Evolutionary conservation across 495 filamentous ascomycete genomes (phyloP), one percentile per base, ranked within the genome.

Genomic region (Xylaria bambusicola): DNA sequence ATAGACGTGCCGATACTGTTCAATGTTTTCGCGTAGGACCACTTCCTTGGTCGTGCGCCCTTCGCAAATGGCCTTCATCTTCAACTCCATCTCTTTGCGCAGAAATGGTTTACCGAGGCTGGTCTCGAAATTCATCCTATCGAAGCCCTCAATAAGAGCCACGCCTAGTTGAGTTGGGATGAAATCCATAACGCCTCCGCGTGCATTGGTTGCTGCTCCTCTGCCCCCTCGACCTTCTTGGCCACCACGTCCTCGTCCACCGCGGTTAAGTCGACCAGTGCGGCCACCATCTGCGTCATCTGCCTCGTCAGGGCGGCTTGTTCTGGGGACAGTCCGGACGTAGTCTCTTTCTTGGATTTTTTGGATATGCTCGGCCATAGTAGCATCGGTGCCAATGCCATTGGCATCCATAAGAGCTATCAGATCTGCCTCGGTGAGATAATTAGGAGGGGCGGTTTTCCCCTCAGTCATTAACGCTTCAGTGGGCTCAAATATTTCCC

Each of bases 321-420:
- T 71, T 47, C 84, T 83, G n/a, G 82, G 71, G 29, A 85, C 75
- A 2, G 85, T 84, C 42, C 82, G 82, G 23, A 92, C 92, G 67
- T 98, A 98, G 47, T 90, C 77, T 27, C 94, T 78, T 40, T 93
- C 86, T 72, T 97, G 91, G 71, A 98, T 93, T 70, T 95, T 97
- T 42, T 88, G 84, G 67, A 98, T 98, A 70, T 98, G 94, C 63
- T 98, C 94, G 0, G 94, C 93, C 95, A 98, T 98, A 0, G 94
- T 98, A 10, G 94, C 94, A 75, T 98, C 94, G 3, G 94, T 98
- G 15, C 94, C 94, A 65, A 98, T 98, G 10, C 94, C 94, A 70
- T 98, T 98, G 15, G 90, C 93, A 75, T 98, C 95, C 94, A 98
- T 98, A 21, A 98, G 81, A 4, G 88, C 90, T 72, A 98, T 97